Evolutionary conservation across 345 rosid species (phyloP), one percentile per base, ranked within the genome.

Genomic region (Xanthoceras sorbifolium): DNA sequence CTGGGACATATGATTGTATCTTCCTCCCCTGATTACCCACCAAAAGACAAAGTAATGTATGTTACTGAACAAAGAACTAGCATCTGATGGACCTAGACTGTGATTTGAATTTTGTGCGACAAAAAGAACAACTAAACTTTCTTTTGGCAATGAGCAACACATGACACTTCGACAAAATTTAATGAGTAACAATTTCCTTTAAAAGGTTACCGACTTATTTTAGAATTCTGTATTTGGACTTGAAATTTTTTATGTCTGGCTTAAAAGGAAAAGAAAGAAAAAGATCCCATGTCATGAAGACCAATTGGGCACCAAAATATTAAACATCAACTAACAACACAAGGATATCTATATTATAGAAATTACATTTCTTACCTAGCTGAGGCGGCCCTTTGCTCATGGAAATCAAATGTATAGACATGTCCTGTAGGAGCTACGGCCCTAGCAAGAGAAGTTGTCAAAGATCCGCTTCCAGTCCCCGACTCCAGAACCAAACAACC

Each of bases 401-500:
- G 99, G 85, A 90, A 95, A 87, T 93, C 98, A 83, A 93, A 93
- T 0, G 97, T 90, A 82, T 90, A 90, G n/a, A 93, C 91, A 78
- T 92, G 98, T 40, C 99, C 99, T 9, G 85, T 85, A 28, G 99
- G 97, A 84, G 94, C 96, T 40, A 92, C 90, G 29, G 99, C 98
- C 83, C 98, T 81, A 5, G 96, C 94, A 66, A 93, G 91, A 6
- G 99, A 92, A 11, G 98, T 88, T 0, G 98, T 89, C 71, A 95
- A 86, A 26, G 98, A 93, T 52, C 99, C 98, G 76, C 98, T 96
- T 40, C 97, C 99, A 0, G 98, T 93, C 18, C 99, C 99, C 0
- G 97, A 92, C 87, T 96, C 98, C 9, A 96, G 90, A 77, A 93
- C 97, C 82, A 93, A 28, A 83, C 97, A 92, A 5, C 99, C 97